A percentile compares a stretch with the other conserved stretches of the same genome.
Evolutionary conservation across 1,284 basidiomycete genomes (phyloP).

Genomic region (Trametes pubescens): DNA sequence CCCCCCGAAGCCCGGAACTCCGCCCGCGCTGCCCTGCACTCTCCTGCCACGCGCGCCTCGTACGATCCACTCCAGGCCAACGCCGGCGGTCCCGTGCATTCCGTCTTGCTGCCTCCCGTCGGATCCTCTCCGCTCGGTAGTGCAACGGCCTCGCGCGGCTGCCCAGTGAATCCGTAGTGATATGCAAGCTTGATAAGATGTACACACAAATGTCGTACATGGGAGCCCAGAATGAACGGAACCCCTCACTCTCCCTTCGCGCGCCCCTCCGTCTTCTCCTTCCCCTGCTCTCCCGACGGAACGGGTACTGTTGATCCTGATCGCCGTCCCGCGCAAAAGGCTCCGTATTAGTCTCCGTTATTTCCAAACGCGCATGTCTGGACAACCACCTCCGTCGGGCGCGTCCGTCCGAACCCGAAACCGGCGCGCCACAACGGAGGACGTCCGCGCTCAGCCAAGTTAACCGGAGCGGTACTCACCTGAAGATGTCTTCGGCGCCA

Average conservation of each 20-base stretch:
- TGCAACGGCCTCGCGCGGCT: constrained; percentile 2
- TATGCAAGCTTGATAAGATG: constrained; percentile 21
- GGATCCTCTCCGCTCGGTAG: constrained; percentile 10
- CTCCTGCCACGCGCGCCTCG: neutral
- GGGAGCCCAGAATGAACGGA: constrained; percentile 20
- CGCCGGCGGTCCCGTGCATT: constrained; percentile 8
- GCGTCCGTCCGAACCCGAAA: constrained; percentile 16
- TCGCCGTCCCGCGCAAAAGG: constrained; percentile 11
- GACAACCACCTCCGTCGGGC: constrained; percentile 18
- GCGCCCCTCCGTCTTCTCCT: constrained; percentile 27
- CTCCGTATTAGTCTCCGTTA: constrained; percentile 23
- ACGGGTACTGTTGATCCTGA: constrained; percentile 33
- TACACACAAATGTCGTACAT: constrained; percentile 26
- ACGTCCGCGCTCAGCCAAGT: neutral
- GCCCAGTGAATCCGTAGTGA: neutral
- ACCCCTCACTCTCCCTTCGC: constrained; percentile 19
- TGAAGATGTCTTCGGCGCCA: constrained; percentile 8
- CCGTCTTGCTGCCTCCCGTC: neutral
- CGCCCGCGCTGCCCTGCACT: constrained; percentile 2
- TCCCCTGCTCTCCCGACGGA: constrained; percentile 31
- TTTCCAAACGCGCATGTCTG: constrained; percentile 5
- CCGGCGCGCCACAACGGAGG: constrained; percentile 11
- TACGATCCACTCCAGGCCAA: neutral
- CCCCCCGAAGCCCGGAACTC: constrained; percentile 31
- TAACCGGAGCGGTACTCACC: constrained; percentile 23